Conservation (phyloP, 192 early-diverging fungal species). For the Lobosporangium transversale region DNA sequence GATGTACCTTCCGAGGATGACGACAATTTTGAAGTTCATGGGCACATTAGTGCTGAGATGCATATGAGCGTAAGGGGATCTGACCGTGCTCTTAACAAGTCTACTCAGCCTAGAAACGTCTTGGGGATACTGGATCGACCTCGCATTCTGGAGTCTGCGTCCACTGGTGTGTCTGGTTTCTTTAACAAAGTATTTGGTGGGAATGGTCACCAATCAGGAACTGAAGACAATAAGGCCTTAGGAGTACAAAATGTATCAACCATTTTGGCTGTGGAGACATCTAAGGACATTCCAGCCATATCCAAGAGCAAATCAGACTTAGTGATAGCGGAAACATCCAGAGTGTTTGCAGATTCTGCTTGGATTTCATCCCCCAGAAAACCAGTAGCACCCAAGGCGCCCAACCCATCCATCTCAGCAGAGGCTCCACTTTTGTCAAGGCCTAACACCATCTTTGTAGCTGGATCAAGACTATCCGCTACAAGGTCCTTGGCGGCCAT, state of each 20-base stretch:
- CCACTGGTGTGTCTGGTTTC: conserved; percentile 43
- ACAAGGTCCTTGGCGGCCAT: conserved; percentile 32
- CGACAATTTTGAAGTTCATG: not conserved
- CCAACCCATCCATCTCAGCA: not conserved
- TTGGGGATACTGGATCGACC: conserved; percentile 35
- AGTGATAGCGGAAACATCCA: conserved; percentile 32
- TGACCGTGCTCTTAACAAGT: not conserved
- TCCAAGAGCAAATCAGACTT: conserved; percentile 30
- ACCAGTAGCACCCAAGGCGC: not conserved
- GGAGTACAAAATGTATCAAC: not conserved
- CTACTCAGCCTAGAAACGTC: conserved; percentile 20
- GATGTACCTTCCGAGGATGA: conserved; percentile 5
- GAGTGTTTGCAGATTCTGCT: conserved; percentile 27
- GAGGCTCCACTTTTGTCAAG: conserved; percentile 3
- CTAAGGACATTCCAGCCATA: conserved; percentile 15
- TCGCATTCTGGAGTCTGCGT: conserved; percentile 26
- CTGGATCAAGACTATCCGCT: conserved; percentile 21
- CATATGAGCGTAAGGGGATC: not conserved
- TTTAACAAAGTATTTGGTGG: conserved; percentile 51
- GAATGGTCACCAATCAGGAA: not conserved
- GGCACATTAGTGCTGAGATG: not conserved
- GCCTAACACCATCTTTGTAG: not conserved
- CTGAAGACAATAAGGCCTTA: conserved; percentile 1
- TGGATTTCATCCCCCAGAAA: conserved; percentile 31
- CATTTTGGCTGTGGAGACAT: not conserved